Percentiles rank a stretch among this genome's conserved stretches.
These are phyloP conservation scores for Dacryopinax spathularia DNA, from an alignment of 768 basidiomycete genomes.

Conservation along the genomic window DNA sequence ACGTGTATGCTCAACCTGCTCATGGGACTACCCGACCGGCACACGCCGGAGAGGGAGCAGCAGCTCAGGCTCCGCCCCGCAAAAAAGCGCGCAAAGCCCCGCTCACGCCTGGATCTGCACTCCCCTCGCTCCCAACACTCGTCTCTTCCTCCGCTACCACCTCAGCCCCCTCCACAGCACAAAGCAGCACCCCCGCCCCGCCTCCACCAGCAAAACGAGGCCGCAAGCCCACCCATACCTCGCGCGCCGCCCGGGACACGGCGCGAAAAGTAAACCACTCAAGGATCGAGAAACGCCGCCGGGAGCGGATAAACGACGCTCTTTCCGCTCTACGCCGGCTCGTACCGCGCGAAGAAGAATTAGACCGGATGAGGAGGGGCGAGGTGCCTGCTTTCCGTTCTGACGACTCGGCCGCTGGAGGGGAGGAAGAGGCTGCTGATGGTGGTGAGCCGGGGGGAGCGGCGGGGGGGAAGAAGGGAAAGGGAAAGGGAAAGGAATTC, in stretches of 20 bases:
- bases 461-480: slow-evolving; percentile 32
- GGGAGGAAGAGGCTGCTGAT: slow-evolving; percentile 19
- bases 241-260: slow-evolving; percentile 65
- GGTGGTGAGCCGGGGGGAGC: slow-evolving; percentile 18
- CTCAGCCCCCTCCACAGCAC: not conserved
- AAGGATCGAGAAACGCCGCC: slow-evolving; percentile 81
- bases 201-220: slow-evolving; percentile 45
- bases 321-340: slow-evolving; percentile 60
- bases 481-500: slow-evolving; percentile 69
- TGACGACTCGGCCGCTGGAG: slow-evolving; percentile 5
- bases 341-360: slow-evolving; percentile 39
- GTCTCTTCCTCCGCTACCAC: not conserved
- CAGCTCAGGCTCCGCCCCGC: not conserved
- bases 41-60: not conserved
- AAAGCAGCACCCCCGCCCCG: slow-evolving; percentile 13
- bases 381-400: slow-evolving; percentile 31
- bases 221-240: slow-evolving; percentile 43
- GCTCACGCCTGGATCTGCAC: not conserved
- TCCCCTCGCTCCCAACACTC: not conserved
- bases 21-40: not conserved
- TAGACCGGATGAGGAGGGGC: slow-evolving; percentile 25
- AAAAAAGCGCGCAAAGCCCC: not conserved
- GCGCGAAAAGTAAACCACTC: slow-evolving; percentile 88
- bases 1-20: not conserved
- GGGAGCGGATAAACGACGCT: slow-evolving; percentile 93